Conservation (phyloP, 179 eudicot genomes). For the Kewa caespitosa region DNA sequence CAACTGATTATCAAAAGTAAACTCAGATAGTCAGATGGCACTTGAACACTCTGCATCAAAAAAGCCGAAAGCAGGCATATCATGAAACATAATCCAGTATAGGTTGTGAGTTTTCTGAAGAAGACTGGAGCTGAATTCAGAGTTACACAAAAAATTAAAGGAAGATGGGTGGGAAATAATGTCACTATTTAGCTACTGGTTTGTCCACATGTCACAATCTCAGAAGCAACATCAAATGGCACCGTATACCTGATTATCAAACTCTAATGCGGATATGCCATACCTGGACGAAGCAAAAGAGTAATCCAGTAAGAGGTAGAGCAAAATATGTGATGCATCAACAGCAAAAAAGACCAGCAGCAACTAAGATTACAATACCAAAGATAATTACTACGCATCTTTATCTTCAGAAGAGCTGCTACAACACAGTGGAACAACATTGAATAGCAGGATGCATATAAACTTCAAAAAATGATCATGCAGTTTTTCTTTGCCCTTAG, state of each 20-base stretch:
- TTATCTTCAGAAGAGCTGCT: background rate
- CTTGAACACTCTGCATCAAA: background rate
- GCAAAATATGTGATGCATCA: background rate
- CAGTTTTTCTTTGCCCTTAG: background rate
- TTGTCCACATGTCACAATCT: background rate
- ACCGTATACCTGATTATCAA: constrained; percentile 65
- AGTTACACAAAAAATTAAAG: background rate
- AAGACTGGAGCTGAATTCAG: background rate
- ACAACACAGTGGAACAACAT: background rate
- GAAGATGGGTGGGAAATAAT: too few relatives aligned
- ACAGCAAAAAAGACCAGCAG: background rate
- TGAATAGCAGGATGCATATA: too few relatives aligned
- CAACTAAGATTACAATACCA: background rate
- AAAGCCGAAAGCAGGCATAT: too few relatives aligned
- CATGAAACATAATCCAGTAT: background rate
- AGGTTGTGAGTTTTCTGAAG: background rate
- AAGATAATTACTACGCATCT: background rate
- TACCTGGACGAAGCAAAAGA: constrained; percentile 38
- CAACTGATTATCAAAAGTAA: background rate
- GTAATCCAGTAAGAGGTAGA: constrained; percentile 4
- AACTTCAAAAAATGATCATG: background rate
- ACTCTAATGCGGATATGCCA: constrained; percentile 70
- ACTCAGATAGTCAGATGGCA: background rate
- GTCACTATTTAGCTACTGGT: background rate
- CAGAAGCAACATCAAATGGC: constrained; percentile 7